Evolutionary conservation across 441 rosid genomes (phyloP).

Genomic region (Populus tomentosa): DNA sequence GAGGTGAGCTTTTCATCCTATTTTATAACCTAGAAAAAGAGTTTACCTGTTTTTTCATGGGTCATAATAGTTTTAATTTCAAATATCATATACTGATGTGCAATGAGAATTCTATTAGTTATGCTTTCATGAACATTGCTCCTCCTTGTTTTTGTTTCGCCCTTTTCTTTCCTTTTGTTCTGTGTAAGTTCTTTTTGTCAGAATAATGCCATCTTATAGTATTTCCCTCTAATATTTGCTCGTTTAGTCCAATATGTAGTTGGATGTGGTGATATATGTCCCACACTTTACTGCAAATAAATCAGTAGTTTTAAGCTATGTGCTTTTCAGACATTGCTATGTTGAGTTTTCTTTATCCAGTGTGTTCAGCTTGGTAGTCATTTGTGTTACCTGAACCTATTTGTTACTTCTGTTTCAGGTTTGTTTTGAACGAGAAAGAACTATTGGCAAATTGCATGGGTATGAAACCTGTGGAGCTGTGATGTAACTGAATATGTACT

Average conservation of each 20-base stretch:
- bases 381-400: background rate
- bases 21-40: no score
- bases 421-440: constrained; percentile 22
- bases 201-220: background rate
- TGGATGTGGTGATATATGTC: background rate
- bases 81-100: background rate
- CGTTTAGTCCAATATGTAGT: background rate
- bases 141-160: background rate
- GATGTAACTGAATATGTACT: background rate
- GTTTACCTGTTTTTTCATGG: no score
- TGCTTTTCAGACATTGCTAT: background rate
- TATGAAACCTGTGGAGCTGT: constrained; percentile 24
- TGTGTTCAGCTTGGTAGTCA: background rate
- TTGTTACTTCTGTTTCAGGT: constrained; percentile 32
- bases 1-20: constrained; percentile 24
- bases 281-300: background rate
- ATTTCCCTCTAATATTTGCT: background rate
- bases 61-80: background rate
- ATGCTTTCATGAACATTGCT: background rate
- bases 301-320: background rate
- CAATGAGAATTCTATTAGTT: background rate
- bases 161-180: background rate
- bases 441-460: constrained; percentile 35
- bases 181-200: background rate
- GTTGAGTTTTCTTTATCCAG: constrained; percentile 1